Evolutionary conservation across 169 alveolate species (phyloP), one percentile per base, ranked within the genome.

Genomic region (Plasmodium gallinaceum): DNA sequence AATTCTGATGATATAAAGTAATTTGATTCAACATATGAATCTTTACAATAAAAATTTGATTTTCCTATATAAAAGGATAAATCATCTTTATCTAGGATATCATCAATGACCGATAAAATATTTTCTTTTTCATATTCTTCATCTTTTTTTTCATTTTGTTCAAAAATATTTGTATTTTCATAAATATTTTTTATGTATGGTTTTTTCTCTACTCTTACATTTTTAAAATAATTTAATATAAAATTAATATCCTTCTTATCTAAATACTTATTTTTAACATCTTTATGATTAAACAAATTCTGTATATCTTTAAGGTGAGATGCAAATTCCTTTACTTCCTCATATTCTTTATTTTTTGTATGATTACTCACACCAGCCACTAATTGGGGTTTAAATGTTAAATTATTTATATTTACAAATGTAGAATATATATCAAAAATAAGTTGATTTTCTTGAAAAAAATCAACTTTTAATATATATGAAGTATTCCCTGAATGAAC

Each of bases 381-480:
- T 45, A 46, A 66, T 43, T 78, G 78, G 18, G 89, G 89, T 78
- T 78, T 78, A 58, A 78, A 78, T 9, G 89, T 78, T 51, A 65
- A 2, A 46, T 22, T 45, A 24, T 78, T 78, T 52, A 78, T 66
- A 78, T 78, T 78, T 45, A 78, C 89, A 78, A 78, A 78, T 10
- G 89, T 78, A 42, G 89, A 46, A 70, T 78, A 78, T 78, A 78
- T 78, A 51, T 78, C 89, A 58, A 78, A 78, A 22, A 78, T 32
- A 10, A 78, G 68, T 26, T 78, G 62, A 48, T 78, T 51, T 69
- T 78, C 78, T 18, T 78, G 89, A 24, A 78, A 78, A 48, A 78
- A 78, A 20, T 78, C 89, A 20, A 78, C 46, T 42, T 78, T 78
- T 57, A 78, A 65, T 78, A 64, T 78, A 60, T 78, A 78, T 3